A percentile compares a stretch with the other conserved stretches of the same genome.
These are phyloP conservation scores for Trametes sanguinea DNA, from an alignment of 768 basidiomycete species.

Conservation along the genomic window DNA sequence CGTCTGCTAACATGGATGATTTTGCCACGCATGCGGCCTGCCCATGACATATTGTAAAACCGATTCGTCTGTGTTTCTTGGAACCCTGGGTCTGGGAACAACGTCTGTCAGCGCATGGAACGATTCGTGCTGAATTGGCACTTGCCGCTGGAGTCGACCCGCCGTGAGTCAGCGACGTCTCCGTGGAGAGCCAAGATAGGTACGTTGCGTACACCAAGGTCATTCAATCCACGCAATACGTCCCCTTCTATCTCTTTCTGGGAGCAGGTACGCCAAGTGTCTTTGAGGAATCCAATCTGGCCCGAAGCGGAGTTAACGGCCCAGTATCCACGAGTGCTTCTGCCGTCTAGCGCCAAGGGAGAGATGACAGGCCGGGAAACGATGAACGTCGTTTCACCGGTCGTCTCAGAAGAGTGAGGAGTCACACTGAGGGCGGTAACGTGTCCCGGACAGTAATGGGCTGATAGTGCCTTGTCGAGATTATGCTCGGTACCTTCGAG, in stretches of 20 bases:
- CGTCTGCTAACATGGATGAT: neutral
- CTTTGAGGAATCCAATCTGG: conserved; percentile 13
- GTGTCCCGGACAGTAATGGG: conserved; percentile 9
- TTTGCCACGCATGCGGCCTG: neutral
- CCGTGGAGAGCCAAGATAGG: conserved; percentile 3
- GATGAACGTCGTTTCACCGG: neutral
- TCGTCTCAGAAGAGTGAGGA: neutral
- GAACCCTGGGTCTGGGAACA: neutral
- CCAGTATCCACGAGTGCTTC: conserved; percentile 16
- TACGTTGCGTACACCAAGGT: conserved; percentile 4
- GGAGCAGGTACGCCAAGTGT: conserved; percentile 4
- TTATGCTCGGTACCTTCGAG: neutral
- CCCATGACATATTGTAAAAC: neutral
- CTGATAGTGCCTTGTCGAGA: conserved; percentile 1
- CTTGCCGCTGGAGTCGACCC: too few relatives aligned
- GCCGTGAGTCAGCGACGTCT: neutral
- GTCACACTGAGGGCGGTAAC: neutral
- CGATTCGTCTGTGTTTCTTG: neutral
- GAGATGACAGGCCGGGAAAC: conserved; percentile 10
- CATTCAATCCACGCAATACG: neutral
- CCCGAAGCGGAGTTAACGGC: neutral
- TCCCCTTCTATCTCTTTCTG: neutral
- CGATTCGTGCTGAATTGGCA: too few relatives aligned
- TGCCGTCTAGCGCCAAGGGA: neutral
- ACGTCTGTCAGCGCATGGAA: too few relatives aligned